Evolutionary conservation across 148 eudicot genomes (phyloP).

Genomic region (Salicornia ramosissima): DNA sequence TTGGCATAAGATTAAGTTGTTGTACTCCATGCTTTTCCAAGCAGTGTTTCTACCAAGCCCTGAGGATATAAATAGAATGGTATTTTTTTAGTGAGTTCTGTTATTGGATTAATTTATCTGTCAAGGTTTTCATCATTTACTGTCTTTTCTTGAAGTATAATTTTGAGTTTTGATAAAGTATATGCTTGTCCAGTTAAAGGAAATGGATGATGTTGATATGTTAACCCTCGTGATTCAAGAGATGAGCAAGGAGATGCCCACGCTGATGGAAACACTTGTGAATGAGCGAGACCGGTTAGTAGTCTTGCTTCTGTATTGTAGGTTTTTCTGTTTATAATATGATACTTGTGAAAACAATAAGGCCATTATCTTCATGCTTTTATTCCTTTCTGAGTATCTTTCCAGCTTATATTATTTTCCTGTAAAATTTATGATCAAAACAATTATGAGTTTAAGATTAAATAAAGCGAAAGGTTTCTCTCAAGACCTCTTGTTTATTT

Average conservation of each 20-base stretch:
- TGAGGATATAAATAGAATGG: slow-evolving; percentile 67
- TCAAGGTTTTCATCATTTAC: not conserved
- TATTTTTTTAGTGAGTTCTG: slow-evolving; percentile 15
- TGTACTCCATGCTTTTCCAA: slow-evolving; percentile 41
- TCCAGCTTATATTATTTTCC: not conserved
- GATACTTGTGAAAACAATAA: too few species aligned
- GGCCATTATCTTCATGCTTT: not conserved
- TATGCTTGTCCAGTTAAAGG: slow-evolving; percentile 59
- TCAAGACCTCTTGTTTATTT: too few species aligned
- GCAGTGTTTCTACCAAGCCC: slow-evolving; percentile 46
- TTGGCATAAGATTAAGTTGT: slow-evolving; percentile 43
- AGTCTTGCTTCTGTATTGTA: slow-evolving; percentile 17
- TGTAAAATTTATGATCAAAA: not conserved
- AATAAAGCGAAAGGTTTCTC: too few species aligned
- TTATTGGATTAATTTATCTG: not conserved
- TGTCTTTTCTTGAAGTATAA: slow-evolving; percentile 8
- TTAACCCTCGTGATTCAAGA: slow-evolving; percentile 91
- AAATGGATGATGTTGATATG: slow-evolving; percentile 91
- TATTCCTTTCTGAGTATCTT: not conserved
- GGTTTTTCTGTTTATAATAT: too few species aligned
- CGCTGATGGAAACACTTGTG: slow-evolving; percentile 91
- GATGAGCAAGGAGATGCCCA: slow-evolving; percentile 91
- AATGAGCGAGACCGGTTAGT: slow-evolving; percentile 91
- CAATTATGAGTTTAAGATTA: not conserved
- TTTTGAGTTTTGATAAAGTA: slow-evolving; percentile 22